phyloP scores from a whole-genome alignment of 2,329 filamentous ascomycete species.

The Nothomitra cinnamomea region DNA sequence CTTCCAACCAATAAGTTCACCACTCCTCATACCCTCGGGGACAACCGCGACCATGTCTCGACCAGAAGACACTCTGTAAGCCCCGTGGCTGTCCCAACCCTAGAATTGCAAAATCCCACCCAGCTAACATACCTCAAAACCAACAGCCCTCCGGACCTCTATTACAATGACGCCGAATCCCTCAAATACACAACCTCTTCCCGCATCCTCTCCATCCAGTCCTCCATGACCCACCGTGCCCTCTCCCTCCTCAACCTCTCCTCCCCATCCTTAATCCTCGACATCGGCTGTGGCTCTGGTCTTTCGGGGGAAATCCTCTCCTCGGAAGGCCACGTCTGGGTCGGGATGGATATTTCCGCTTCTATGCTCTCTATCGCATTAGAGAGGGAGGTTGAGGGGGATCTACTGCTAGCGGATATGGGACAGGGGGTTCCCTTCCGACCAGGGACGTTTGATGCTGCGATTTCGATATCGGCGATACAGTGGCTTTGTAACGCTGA shows the following conservation, averaged over 20 bases:
- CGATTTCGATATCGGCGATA: conserved; percentile 87
- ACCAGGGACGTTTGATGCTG: conserved; percentile 81
- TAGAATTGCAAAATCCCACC: conserved; percentile 8
- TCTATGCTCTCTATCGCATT: conserved; percentile 96
- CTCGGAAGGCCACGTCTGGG: conserved; percentile 78
- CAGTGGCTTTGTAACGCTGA: conserved; percentile 98
- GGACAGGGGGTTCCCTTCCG: conserved; percentile 92
- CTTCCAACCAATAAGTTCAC: neutral
- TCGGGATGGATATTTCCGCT: conserved; percentile 90
- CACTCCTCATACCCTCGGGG: neutral
- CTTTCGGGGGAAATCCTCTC: conserved; percentile 89
- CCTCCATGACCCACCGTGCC: conserved; percentile 82
- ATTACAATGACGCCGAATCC: conserved; percentile 91
- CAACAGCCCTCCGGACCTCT: conserved; percentile 82
- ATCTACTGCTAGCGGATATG: conserved; percentile 86
- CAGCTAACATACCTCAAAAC: conserved; percentile 12
- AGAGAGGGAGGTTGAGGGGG: conserved; percentile 80
- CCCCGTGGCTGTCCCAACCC: conserved; percentile 8
- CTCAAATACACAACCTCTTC: conserved; percentile 95
- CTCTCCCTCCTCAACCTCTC: conserved; percentile 76
- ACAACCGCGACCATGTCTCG: conserved; percentile 57
- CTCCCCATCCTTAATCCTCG: conserved; percentile 73
- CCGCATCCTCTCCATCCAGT: conserved; percentile 89
- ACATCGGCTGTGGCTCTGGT: conserved; percentile 90
- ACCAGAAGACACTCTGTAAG: conserved; percentile 84